Evolutionary conservation across 2,329 filamentous ascomycete species (phyloP).

Genomic region (Calonectria ilicicola): DNA sequence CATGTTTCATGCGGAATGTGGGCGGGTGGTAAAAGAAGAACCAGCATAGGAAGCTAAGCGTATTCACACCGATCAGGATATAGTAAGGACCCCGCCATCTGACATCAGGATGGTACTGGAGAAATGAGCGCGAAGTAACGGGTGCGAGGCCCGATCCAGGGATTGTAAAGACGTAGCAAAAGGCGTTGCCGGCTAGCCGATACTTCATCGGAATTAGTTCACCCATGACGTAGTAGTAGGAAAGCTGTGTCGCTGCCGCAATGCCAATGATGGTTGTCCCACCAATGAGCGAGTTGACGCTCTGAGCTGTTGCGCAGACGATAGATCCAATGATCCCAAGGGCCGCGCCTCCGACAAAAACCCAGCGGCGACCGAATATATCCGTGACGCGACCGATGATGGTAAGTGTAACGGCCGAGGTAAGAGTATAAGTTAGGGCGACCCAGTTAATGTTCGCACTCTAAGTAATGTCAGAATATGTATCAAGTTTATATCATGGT

Average conservation of each 20-base stretch:
- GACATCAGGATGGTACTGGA: slow-evolving; percentile 37
- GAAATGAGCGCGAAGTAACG: slow-evolving; percentile 42
- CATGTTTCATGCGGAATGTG: slow-evolving; percentile 46
- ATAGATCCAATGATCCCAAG: slow-evolving; percentile 52
- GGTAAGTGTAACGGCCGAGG: slow-evolving; percentile 40
- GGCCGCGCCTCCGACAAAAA: slow-evolving; percentile 42
- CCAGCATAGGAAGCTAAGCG: slow-evolving; percentile 42
- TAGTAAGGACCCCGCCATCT: slow-evolving; percentile 47
- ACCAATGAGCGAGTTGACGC: slow-evolving; percentile 50
- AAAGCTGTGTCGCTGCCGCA: slow-evolving; percentile 50
- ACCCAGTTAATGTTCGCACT: slow-evolving; percentile 45
- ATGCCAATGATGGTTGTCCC: slow-evolving; percentile 52
- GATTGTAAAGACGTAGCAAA: slow-evolving; percentile 48
- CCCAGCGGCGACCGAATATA: slow-evolving; percentile 45
- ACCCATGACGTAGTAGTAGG: slow-evolving; percentile 50
- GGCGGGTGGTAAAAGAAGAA: slow-evolving; percentile 50
- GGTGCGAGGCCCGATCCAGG: slow-evolving; percentile 45
- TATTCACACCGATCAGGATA: slow-evolving; percentile 45
- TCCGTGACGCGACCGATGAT: slow-evolving; percentile 44
- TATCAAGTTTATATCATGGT: not conserved
- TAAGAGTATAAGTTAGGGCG: slow-evolving; percentile 45
- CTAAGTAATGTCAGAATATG: slow-evolving; percentile 9
- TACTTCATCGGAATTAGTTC: slow-evolving; percentile 54
- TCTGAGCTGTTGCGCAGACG: slow-evolving; percentile 49
- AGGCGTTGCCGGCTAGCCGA: slow-evolving; percentile 47